phyloP scores from a whole-genome alignment of 169 alveolate genomes.

The Cystoisospora suis region DNA sequence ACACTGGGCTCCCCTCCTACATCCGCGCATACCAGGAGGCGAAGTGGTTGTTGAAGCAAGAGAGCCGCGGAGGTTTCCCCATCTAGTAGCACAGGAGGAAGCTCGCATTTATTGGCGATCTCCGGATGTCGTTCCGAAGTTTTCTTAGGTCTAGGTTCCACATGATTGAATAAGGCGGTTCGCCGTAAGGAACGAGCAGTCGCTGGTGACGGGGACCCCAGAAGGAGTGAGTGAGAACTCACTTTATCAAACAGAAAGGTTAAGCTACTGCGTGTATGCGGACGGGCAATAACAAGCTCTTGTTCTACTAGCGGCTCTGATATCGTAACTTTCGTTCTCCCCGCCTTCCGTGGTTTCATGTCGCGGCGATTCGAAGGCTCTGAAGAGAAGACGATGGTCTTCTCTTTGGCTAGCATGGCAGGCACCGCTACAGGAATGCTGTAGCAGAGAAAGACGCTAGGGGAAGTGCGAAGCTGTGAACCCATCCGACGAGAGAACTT shows the following conservation, averaged over 20 bases:
- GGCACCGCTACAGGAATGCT: neutral
- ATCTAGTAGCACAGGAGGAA: too few species aligned
- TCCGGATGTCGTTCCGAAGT: too few species aligned
- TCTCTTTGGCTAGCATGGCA: neutral
- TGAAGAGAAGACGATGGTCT: neutral
- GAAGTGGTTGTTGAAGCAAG: neutral
- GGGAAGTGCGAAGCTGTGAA: too few species aligned
- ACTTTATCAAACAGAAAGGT: neutral
- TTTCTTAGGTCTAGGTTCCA: too few species aligned
- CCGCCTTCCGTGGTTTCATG: neutral
- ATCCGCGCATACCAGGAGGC: conserved; percentile 7
- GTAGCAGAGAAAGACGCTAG: neutral
- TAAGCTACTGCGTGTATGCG: neutral
- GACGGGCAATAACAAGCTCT: neutral
- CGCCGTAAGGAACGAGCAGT: neutral
- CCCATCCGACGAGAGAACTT: too few species aligned
- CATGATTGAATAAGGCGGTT: too few species aligned
- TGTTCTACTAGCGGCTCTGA: neutral
- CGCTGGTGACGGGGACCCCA: neutral
- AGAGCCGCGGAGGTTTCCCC: too few species aligned
- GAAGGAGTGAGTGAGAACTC: neutral
- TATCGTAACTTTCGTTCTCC: neutral
- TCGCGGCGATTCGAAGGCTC: neutral
- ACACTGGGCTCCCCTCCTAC: too few species aligned
- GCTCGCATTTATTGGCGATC: too few species aligned